A percentile compares a stretch with the other conserved stretches of the same genome.
Evolutionary conservation across 1,284 basidiomycete species (phyloP).

Genomic region (Rhodotorula sp.): DNA sequence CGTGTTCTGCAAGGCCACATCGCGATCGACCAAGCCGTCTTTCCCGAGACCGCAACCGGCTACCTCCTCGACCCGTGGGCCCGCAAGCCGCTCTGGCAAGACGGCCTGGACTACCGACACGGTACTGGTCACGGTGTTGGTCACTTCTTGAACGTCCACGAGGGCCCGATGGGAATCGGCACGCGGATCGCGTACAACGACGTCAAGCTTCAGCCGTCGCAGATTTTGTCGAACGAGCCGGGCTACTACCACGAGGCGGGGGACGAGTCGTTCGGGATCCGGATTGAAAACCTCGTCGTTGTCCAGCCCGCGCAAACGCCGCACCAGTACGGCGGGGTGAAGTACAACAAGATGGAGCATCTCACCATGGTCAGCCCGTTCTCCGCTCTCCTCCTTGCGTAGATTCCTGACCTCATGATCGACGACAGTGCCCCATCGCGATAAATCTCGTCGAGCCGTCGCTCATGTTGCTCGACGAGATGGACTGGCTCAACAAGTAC

Average conservation of each 20-base stretch:
- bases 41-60: slow-evolving; percentile 85
- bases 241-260: slow-evolving; percentile 74
- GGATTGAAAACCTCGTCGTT: slow-evolving; percentile 80
- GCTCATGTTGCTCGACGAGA: slow-evolving; percentile 68
- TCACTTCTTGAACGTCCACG: slow-evolving; percentile 71
- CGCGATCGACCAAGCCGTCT: slow-evolving; percentile 77
- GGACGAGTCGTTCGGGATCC: slow-evolving; percentile 87
- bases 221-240: slow-evolving; percentile 74
- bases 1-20: slow-evolving; percentile 96
- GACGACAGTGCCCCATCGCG: slow-evolving; percentile 83
- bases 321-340: slow-evolving; percentile 72
- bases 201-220: slow-evolving; percentile 66
- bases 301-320: slow-evolving; percentile 64
- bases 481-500: slow-evolving; percentile 79
- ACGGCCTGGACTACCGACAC: slow-evolving; percentile 73
- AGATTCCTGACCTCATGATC: no score
- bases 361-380: slow-evolving; percentile 67
- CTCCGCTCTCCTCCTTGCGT: neutral
- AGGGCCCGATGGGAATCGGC: slow-evolving; percentile 56
- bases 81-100: slow-evolving; percentile 79
- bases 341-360: slow-evolving; percentile 77
- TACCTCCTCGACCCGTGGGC: slow-evolving; percentile 74
- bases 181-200: slow-evolving; percentile 63
- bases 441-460: slow-evolving; percentile 71
- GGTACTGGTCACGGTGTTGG: slow-evolving; percentile 86